Evolutionary conservation across 2,329 filamentous ascomycete genomes (phyloP).

Genomic region (Keithomyces neogunnii): DNA sequence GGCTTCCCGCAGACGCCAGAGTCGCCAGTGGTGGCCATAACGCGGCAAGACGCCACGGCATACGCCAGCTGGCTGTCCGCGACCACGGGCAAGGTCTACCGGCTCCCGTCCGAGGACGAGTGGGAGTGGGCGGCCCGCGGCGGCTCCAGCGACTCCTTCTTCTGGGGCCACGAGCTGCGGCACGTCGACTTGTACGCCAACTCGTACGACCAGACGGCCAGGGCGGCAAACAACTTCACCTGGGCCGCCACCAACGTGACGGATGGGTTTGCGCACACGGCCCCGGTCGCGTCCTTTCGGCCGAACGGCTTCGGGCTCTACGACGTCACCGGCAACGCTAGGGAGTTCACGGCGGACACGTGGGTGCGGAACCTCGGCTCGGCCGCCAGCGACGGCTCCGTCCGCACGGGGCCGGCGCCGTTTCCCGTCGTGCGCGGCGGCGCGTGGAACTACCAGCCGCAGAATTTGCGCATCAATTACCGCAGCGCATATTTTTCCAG

Average conservation of each 20-base stretch:
- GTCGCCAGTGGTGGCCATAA: conserved; percentile 9
- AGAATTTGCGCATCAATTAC: conserved; percentile 10
- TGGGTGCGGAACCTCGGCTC: conserved; percentile 3
- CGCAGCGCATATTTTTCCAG: conserved; percentile 8
- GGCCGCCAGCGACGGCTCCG: conserved; percentile 5
- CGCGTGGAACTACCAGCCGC: conserved; percentile 8
- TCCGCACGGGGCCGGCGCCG: conserved; percentile 5
- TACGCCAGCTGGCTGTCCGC: conserved; percentile 10
- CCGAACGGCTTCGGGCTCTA: conserved; percentile 10
- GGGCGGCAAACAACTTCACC: conserved; percentile 5
- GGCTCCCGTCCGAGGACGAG: conserved; percentile 11
- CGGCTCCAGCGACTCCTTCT: conserved; percentile 8
- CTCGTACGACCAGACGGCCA: conserved; percentile 7
- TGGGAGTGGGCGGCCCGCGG: conserved; percentile 12
- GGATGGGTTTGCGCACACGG: conserved; percentile 8
- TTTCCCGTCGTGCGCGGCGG: conserved; percentile 9
- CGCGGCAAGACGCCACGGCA: conserved; percentile 8
- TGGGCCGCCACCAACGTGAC: conserved; percentile 5
- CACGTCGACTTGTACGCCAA: conserved; percentile 8
- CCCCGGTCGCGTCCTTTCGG: conserved; percentile 9
- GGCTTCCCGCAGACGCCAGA: conserved; percentile 8
- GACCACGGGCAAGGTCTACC: conserved; percentile 7
- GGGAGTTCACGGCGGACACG: conserved; percentile 8
- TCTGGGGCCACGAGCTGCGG: conserved; percentile 9
- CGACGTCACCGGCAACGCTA: conserved; percentile 9